These are phyloP conservation scores for Xylariaceae sp. DNA, from an alignment of 2,329 filamentous ascomycete genomes.

Conservation along the genomic window DNA sequence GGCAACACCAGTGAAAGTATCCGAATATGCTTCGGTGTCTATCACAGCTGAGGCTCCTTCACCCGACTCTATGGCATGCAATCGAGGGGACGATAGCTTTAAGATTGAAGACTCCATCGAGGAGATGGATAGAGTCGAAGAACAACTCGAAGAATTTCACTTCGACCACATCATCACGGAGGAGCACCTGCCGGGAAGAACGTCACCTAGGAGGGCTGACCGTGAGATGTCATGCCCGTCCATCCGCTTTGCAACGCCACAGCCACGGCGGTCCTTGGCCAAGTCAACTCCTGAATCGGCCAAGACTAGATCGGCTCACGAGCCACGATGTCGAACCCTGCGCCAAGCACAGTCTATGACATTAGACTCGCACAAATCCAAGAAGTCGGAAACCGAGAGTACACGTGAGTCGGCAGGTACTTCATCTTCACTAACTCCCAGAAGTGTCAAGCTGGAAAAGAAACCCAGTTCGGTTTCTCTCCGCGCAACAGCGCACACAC, in stretches of 20 bases:
- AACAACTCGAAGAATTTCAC: slow-evolving; percentile 52
- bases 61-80: slow-evolving; percentile 27
- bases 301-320: slow-evolving; percentile 37
- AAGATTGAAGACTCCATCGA: slow-evolving; percentile 61
- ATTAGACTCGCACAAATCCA: slow-evolving; percentile 29
- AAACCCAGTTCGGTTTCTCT: not conserved
- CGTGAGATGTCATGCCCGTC: slow-evolving; percentile 12
- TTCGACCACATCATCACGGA: slow-evolving; percentile 22
- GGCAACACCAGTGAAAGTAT: slow-evolving; percentile 18
- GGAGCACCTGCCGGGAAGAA: slow-evolving; percentile 8
- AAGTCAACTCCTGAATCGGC: slow-evolving; percentile 37
- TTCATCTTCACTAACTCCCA: too few species aligned
- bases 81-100: slow-evolving; percentile 32
- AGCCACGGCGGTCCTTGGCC: slow-evolving; percentile 21
- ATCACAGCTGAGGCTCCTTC: slow-evolving; percentile 12
- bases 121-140: slow-evolving; percentile 56
- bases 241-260: slow-evolving; percentile 26
- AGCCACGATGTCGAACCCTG: slow-evolving; percentile 33
- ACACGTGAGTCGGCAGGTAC: too few species aligned
- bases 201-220: slow-evolving; percentile 12
- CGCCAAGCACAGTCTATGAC: slow-evolving; percentile 41
- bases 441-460: slow-evolving; percentile 19
- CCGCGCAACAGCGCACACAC: slow-evolving; percentile 29
- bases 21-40: slow-evolving; percentile 6
- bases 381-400: not conserved